Evolutionary conservation across 2,329 filamentous ascomycete species (phyloP).

Genomic region (Chrysoporthe puriensis): DNA sequence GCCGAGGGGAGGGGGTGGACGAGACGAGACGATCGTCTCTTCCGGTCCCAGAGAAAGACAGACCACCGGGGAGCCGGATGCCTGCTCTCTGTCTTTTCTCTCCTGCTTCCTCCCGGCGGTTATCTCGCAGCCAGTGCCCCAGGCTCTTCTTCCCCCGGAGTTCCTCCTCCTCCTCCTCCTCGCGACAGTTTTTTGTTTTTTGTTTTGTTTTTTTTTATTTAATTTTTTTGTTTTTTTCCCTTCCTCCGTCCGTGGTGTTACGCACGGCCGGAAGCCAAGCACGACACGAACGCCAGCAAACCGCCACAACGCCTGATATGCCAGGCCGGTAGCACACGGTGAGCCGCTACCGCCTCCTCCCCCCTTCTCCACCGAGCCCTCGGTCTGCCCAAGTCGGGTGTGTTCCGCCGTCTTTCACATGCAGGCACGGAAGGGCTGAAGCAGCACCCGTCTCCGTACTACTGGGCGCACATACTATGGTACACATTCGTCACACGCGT

Average conservation of each 20-base stretch:
- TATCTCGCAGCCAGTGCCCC: too few species aligned
- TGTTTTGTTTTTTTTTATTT: background rate
- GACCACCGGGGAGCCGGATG: too few species aligned
- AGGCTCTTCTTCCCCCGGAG: too few species aligned
- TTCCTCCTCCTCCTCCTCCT: background rate
- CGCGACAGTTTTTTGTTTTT: background rate
- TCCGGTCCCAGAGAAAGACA: too few species aligned
- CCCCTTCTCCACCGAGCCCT: background rate
- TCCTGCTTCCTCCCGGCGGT: too few species aligned
- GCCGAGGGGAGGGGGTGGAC: too few species aligned
- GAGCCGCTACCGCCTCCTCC: background rate
- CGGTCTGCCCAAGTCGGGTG: slow-evolving; percentile 1
- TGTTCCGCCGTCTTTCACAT: background rate
- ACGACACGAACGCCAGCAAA: background rate
- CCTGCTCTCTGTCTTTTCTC: too few species aligned
- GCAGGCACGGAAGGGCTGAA: slow-evolving; percentile 2
- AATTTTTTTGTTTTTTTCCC: background rate
- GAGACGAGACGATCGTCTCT: too few species aligned
- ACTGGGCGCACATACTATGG: background rate
- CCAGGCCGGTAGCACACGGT: slow-evolving; percentile 4
- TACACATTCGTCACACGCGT: too few species aligned
- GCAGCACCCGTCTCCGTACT: background rate
- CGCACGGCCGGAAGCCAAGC: background rate
- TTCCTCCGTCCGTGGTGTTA: background rate
- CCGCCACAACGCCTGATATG: background rate